phyloP scores from a whole-genome alignment of 2,329 filamentous ascomycete species.

The Colletotrichum viniferum region DNA sequence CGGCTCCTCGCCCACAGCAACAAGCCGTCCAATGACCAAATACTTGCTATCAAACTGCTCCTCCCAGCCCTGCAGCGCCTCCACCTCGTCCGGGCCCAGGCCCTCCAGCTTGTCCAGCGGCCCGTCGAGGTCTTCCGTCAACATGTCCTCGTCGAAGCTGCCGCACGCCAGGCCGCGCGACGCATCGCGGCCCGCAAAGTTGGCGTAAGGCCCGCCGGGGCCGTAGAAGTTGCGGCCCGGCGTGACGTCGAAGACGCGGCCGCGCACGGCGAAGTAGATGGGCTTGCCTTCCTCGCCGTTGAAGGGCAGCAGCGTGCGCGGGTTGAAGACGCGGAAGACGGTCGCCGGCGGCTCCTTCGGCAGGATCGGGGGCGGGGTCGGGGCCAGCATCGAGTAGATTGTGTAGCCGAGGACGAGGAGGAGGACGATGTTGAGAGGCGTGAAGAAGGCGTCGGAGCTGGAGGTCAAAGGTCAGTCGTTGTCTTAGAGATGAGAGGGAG shows the following conservation, averaged over 20 bases:
- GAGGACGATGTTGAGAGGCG: constrained; percentile 68
- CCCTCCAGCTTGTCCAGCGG: constrained; percentile 79
- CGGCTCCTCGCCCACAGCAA: constrained; percentile 53
- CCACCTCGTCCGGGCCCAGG: constrained; percentile 75
- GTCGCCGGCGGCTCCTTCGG: constrained; percentile 59
- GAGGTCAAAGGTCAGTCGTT: background rate
- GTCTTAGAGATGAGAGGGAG: background rate
- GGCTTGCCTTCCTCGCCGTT: constrained; percentile 76
- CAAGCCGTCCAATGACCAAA: constrained; percentile 86
- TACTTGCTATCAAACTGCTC: constrained; percentile 95
- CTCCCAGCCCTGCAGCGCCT: constrained; percentile 89
- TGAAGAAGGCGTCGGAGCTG: constrained; percentile 50
- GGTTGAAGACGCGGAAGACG: constrained; percentile 75
- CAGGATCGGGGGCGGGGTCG: constrained; percentile 49
- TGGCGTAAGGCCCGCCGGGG: constrained; percentile 91
- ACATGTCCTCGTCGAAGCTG: constrained; percentile 93
- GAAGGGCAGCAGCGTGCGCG: constrained; percentile 81
- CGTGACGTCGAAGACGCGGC: constrained; percentile 89
- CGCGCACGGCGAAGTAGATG: constrained; percentile 90
- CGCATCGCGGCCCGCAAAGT: constrained; percentile 94
- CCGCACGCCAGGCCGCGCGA: constrained; percentile 85
- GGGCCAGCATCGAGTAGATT: constrained; percentile 59
- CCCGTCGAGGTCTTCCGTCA: constrained; percentile 87
- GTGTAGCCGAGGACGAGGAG: constrained; percentile 61
- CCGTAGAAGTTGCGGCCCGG: constrained; percentile 93